Conservation (phyloP, 257 asterid species). For the Petunia secreta region DNA sequence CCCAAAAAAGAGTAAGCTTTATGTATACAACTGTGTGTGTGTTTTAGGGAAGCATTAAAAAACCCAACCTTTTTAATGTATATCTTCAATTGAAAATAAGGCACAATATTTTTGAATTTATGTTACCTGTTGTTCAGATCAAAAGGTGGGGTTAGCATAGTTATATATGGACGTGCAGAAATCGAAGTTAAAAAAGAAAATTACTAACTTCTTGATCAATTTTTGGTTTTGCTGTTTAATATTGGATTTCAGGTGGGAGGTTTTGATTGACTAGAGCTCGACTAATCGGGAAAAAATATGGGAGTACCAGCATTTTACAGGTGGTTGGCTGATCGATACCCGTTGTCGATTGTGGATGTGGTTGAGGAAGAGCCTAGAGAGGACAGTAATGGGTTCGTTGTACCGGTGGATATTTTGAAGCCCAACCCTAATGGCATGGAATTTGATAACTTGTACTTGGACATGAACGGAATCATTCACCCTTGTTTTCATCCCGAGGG, state of each 20-base stretch:
- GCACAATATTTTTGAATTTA: not conserved
- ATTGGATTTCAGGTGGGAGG: not conserved
- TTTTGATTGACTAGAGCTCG: conserved; percentile 12
- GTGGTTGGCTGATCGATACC: conserved; percentile 97
- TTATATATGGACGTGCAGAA: not conserved
- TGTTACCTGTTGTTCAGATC: conserved; percentile 4
- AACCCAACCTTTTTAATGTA: not conserved
- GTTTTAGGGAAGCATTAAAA: not conserved
- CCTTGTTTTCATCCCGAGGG: conserved; percentile 99
- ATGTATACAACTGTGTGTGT: not conserved
- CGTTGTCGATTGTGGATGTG: conserved; percentile 76
- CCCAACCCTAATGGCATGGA: conserved; percentile 96
- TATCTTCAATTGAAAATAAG: not conserved
- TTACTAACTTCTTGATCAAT: conserved; percentile 7
- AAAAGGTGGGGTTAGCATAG: not conserved
- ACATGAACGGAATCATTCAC: conserved; percentile 95
- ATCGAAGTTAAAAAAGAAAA: not conserved
- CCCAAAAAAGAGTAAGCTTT: conserved; percentile 13
- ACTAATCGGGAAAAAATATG: conserved; percentile 42
- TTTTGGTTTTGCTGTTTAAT: not conserved
- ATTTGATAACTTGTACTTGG: conserved; percentile 86
- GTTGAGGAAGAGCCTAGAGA: conserved; percentile 69
- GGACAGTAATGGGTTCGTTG: conserved; percentile 40
- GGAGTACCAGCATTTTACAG: conserved; percentile 96
- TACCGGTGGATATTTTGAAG: conserved; percentile 56